Evolutionary conservation across 306 rosid species (phyloP).

Genomic region (Vigna unguiculata): DNA sequence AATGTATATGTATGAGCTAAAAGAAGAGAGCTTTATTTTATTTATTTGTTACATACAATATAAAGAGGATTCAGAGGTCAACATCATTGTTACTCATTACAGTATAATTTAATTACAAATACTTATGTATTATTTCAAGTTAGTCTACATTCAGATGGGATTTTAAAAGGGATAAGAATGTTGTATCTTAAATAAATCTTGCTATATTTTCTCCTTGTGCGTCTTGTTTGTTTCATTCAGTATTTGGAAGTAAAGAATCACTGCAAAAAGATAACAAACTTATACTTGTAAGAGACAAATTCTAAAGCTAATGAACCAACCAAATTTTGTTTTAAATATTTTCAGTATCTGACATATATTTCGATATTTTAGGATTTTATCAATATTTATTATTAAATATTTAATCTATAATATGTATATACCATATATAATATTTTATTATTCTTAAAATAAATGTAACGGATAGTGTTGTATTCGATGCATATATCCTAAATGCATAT

Average conservation of each 20-base stretch:
- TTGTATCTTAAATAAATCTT: neutral
- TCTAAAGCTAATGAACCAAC: neutral
- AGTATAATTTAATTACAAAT: constrained; percentile 29
- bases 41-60: constrained; percentile 14
- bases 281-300: neutral
- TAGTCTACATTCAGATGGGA: neutral
- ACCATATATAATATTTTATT: too few relatives aligned
- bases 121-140: neutral
- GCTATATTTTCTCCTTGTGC: neutral
- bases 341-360: too few relatives aligned
- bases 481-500: too few relatives aligned
- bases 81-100: constrained; percentile 17
- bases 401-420: too few relatives aligned
- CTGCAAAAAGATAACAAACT: neutral
- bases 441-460: too few relatives aligned
- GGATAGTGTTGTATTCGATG: too few relatives aligned
- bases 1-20: constrained; percentile 44
- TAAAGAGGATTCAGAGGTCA: constrained; percentile 15
- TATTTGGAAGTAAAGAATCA: constrained; percentile 3
- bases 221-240: neutral
- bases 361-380: too few relatives aligned
- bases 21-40: constrained; percentile 31
- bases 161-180: neutral
- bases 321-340: neutral
- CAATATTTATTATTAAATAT: too few relatives aligned